Evolutionary conservation across 495 filamentous ascomycete genomes (phyloP), one percentile per base, ranked within the genome.

Genomic region (Parathielavia hyrcaniae): DNA sequence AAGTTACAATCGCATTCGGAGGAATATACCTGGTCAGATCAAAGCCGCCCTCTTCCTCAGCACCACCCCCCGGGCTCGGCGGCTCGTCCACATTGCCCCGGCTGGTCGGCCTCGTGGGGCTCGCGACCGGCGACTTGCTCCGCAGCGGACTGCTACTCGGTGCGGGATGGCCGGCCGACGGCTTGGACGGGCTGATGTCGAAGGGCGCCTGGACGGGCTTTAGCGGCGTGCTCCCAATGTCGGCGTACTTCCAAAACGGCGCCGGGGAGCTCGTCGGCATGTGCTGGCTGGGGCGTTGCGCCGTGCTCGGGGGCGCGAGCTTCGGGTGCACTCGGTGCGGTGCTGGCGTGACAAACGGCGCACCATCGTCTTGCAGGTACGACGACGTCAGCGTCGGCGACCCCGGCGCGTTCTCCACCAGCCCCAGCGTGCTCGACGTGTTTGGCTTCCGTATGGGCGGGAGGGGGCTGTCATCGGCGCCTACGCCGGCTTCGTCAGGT

Each of bases 201-300:
- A 61, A 79, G 72, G 87, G 83, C 43, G 77, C 75, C 1, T 81
- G 77, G 34, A 77, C 74, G 1, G 82, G 78, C 57, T 82, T 81
- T 3, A 87, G 83, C 39, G 91, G 91, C 1, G 91, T 96, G 71
- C 83, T 90, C 12, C 86, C 83, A 54, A 86, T 78, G 60, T 86
- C 83, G 32, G 80, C 83, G 66, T 87, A 93, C 66, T 89, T 95
- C 92, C 92, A 97, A 74, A 97, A 97, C 19, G 92, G 90, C n/a
- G 95, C 93, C 0, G 93, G 93, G 20, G 88, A 95, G 67, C 87
- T 92, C 67, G 92, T 91, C 17, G 91, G 89, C 83, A 97, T 91
- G 73, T 91, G 93, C 68, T 92, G 90, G 64, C 90, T 95, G 4
- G 95, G 95, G 43, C 91, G 80, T 64, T 93, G 89, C 7, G 86